Percentiles rank a stretch among this genome's conserved stretches.
Evolutionary conservation across 140 eudicot species (phyloP).

Genomic region (Oenanthe javanica): DNA sequence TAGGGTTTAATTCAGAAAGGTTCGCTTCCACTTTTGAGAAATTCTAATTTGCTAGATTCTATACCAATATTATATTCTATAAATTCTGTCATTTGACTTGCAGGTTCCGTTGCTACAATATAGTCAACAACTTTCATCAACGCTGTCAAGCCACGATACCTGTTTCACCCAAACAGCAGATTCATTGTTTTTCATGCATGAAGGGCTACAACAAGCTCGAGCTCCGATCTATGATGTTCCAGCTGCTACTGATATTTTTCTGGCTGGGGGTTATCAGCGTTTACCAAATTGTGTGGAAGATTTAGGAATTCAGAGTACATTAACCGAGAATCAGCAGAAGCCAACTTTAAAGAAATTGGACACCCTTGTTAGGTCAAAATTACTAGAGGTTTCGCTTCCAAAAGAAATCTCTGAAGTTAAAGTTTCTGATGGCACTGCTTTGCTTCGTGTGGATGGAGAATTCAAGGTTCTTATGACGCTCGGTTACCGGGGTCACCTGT

Average conservation of each 20-base stretch:
- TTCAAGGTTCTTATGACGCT: slow-evolving; percentile 88
- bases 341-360: slow-evolving; percentile 81
- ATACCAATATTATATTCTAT: neutral
- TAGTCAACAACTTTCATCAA: slow-evolving; percentile 91
- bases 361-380: slow-evolving; percentile 69
- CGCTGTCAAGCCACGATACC: slow-evolving; percentile 93
- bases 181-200: slow-evolving; percentile 96
- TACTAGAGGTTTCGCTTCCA: slow-evolving; percentile 78
- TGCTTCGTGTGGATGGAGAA: slow-evolving; percentile 84
- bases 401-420: slow-evolving; percentile 75
- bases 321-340: slow-evolving; percentile 73
- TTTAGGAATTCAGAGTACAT: slow-evolving; percentile 65
- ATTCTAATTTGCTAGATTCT: neutral
- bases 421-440: slow-evolving; percentile 78
- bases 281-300: slow-evolving; percentile 92
- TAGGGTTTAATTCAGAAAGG: neutral
- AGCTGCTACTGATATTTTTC: slow-evolving; percentile 84
- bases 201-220: slow-evolving; percentile 96
- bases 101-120: slow-evolving; percentile 94
- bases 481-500: slow-evolving; percentile 89
- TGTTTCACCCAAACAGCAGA: slow-evolving; percentile 99
- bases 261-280: slow-evolving; percentile 83
- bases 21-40: neutral
- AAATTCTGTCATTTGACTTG: slow-evolving; percentile 18
- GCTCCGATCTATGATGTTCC: slow-evolving; percentile 99